Evolutionary conservation across 768 basidiomycete species (phyloP), one percentile per base, ranked within the genome.

Genomic region (Boletus rubroflammeus): DNA sequence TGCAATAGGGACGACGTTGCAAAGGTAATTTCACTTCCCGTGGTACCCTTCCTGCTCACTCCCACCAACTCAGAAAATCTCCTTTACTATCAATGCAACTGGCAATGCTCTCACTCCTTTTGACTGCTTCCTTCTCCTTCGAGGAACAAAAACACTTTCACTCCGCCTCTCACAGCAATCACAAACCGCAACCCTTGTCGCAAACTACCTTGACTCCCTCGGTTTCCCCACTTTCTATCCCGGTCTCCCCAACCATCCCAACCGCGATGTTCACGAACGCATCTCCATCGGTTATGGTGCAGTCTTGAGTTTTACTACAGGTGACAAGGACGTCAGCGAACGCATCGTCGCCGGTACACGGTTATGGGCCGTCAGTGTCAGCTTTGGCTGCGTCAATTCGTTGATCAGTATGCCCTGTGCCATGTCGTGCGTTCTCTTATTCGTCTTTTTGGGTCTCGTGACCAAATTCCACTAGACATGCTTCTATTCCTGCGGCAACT

Each of bases 391-490:
- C 61, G 95, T 99, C 56, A 99, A 99, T 76, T 93, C 91, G 66
- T 70, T 99, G 70, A 98, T 98, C 73, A 93, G 90, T 59, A 98
- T 99, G 96, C 97, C 97, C 35, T 98, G 97, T 70, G 85, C 93
- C 63, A 98, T 99, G 97, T 97, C 94, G 96, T 98, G 72, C 75
- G 95, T 89, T 58, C 8, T 14, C 56, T 32, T 35, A 17, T 44
- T 50, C 54, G 26, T 36, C 19, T 19, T 15, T 38, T 25, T 29
- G 5, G 6, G 5, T 51, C n/a, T 31, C 52, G 21, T 47, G 32
- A 56, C 17, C 25, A 39, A 47, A 41, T 47, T 23, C 9, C n/a
- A 26, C 39, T 19, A 66, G 96, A 17, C 97, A 99, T 70, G 94
- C 97, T 23, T 98, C 97, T 36, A 99, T 99, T 60, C 95, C 98